A percentile compares a stretch with the other conserved stretches of the same genome.
These are phyloP conservation scores for Stachybotrys chlorohalonatus DNA, from an alignment of 2,329 filamentous ascomycete species.

Conservation along the genomic window DNA sequence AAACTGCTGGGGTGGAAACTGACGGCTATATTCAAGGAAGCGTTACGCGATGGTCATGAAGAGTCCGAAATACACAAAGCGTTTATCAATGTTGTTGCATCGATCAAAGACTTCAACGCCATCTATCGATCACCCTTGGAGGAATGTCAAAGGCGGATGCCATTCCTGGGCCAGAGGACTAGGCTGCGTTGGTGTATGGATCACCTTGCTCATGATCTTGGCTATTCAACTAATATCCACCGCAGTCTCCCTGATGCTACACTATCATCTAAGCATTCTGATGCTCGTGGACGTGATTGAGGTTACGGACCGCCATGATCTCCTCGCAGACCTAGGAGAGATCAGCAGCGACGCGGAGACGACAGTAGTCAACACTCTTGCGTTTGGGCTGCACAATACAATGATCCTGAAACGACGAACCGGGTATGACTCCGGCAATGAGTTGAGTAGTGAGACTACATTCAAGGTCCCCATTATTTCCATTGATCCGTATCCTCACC, in stretches of 20 bases:
- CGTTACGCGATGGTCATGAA: conserved; percentile 19
- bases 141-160: conserved; percentile 19
- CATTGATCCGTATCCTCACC: conserved; percentile 22
- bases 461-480: conserved; percentile 18
- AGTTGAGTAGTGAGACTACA: not conserved
- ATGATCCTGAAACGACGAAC: conserved; percentile 8
- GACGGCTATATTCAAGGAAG: conserved; percentile 21
- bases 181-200: conserved; percentile 22
- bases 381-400: conserved; percentile 18
- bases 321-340: conserved; percentile 13
- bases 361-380: conserved; percentile 20
- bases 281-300: conserved; percentile 20
- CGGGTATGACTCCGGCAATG: not conserved
- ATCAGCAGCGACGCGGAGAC: conserved; percentile 17
- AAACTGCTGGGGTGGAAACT: conserved; percentile 22
- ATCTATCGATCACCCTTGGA: conserved; percentile 17
- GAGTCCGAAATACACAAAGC: conserved; percentile 17
- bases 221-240: not conserved
- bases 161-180: conserved; percentile 19
- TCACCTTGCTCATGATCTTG: not conserved
- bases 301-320: conserved; percentile 15
- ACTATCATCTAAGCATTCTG: conserved; percentile 22
- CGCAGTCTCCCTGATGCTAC: conserved; percentile 22
- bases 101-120: conserved; percentile 16
- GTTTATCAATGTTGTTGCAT: conserved; percentile 13